Base-by-base conservation (phyloP, 1,284 basidiomycete genomes). In the Ceratobasidium sp. region DNA sequence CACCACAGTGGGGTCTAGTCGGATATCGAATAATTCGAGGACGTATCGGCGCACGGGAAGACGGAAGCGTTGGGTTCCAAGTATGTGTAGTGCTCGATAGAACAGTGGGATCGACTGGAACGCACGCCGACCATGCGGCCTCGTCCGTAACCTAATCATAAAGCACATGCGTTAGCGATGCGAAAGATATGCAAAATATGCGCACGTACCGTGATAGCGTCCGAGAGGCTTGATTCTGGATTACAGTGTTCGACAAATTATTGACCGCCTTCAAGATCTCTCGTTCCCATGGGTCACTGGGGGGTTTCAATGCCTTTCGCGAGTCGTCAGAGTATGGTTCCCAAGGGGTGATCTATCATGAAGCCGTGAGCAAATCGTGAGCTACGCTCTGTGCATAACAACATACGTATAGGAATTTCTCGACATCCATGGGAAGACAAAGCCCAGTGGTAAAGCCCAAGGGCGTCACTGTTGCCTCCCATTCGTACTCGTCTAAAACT, bases 231-330 rank as follows among this genome's bases (percentile, higher is more conserved):
- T 93, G 89, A 78, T 97, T 97, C 2, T 97, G 96, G 73, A 99
- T 92, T 67, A 99, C 96, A 29, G 97, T 95, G 80, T 99, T 99
- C 59, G 95, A 93, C 50, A 99, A 86, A 81, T 99, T 98, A 79
- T 97, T 93, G 63, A 99, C 94, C 9, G 95, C 92, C 4, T 91
- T 91, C 79, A 97, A 88, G 44, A 97, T 92, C 78, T 97, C 94
- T n/a, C 91, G 86, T 79, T 98, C 96, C 53, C 90, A 1, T 90
- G 88, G 2, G 92, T 89, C 7, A 91, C 89, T 75, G 90, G 84
- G 24, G 89, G 77, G 78, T 83, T 73, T 88, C 86, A 29, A 83
- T 82, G 62, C 83, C 86, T 47, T 87, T 84, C 22, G 85, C 82
- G 45, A 82, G 80, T 73, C 59, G 36, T 73, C 71, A 44, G 19